Percentiles rank a stretch among this genome's conserved stretches.
These are phyloP conservation scores for Avena atlantica DNA, from an alignment of 176 grass and related monocot species.

Conservation along the genomic window DNA sequence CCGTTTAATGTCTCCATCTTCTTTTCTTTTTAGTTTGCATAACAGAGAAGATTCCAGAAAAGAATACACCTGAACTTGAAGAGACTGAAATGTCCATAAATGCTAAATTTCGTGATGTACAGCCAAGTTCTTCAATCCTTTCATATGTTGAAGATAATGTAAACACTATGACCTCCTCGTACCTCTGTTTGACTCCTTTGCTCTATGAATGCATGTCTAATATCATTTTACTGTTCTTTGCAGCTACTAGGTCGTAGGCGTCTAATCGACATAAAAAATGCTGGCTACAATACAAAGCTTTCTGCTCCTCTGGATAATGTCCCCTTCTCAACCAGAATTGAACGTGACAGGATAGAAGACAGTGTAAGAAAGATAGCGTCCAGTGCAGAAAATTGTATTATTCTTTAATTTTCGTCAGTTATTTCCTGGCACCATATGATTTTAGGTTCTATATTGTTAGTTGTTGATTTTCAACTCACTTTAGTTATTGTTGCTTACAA, in stretches of 20 bases:
- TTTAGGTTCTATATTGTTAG: not conserved
- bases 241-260: conserved; percentile 91
- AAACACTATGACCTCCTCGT: conserved; percentile 14
- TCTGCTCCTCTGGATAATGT: conserved; percentile 90
- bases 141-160: conserved; percentile 98
- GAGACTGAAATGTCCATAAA: conserved; percentile 84
- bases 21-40: conserved; percentile 39
- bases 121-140: conserved; percentile 71
- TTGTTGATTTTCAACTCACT: conserved; percentile 10
- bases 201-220: conserved; percentile 9
- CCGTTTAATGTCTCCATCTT: conserved; percentile 15
- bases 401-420: conserved; percentile 18
- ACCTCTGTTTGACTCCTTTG: not conserved
- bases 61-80: conserved; percentile 52
- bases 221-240: conserved; percentile 28
- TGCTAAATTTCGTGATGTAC: conserved; percentile 90
- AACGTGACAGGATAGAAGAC: conserved; percentile 83
- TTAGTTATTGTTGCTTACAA: not conserved
- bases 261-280: conserved; percentile 85
- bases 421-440: not conserved
- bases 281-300: conserved; percentile 84
- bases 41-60: conserved; percentile 54
- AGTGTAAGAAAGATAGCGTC: conserved; percentile 61
- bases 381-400: conserved; percentile 22
- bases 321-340: conserved; percentile 75